phyloP scores from a whole-genome alignment of 257 asterid species.

The Nicotiana attenuata region DNA sequence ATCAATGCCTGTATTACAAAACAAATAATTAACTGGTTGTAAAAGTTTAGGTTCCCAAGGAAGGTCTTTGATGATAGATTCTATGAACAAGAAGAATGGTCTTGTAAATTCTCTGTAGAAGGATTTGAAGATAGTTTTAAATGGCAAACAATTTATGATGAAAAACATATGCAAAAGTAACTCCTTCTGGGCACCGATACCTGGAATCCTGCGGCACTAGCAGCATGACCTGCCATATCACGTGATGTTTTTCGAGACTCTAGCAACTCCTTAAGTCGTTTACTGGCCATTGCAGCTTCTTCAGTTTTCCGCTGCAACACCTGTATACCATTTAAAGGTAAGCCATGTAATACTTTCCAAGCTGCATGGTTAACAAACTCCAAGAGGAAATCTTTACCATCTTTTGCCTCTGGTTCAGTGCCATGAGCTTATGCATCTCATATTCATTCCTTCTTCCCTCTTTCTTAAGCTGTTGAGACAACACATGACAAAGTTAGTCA shows the following conservation, averaged over 20 bases:
- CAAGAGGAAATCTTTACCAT: conserved; percentile 40
- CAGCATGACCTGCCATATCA: conserved; percentile 49
- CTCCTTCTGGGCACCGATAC: conserved; percentile 27
- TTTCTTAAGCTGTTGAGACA: conserved; percentile 58
- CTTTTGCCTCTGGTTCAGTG: conserved; percentile 97
- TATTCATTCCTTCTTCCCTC: conserved; percentile 97
- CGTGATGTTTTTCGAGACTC: conserved; percentile 88
- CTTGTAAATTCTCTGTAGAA: background rate
- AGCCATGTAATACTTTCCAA: background rate
- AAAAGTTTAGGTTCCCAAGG: background rate
- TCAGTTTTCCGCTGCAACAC: conserved; percentile 93
- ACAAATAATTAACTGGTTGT: conserved; percentile 9
- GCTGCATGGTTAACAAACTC: background rate
- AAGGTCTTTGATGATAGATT: background rate
- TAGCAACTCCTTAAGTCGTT: conserved; percentile 84
- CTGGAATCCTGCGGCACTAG: conserved; percentile 69
- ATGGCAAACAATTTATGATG: background rate
- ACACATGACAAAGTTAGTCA: background rate
- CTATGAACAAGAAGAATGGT: background rate
- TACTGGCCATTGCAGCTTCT: conserved; percentile 92
- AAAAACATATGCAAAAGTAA: background rate
- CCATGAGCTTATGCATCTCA: conserved; percentile 95
- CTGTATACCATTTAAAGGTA: conserved; percentile 26
- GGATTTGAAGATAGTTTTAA: background rate
- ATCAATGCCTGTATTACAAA: conserved; percentile 49